These are phyloP conservation scores for Ophiosphaerella narmari DNA, from an alignment of 2,329 filamentous ascomycete species.

Conservation along the genomic window DNA sequence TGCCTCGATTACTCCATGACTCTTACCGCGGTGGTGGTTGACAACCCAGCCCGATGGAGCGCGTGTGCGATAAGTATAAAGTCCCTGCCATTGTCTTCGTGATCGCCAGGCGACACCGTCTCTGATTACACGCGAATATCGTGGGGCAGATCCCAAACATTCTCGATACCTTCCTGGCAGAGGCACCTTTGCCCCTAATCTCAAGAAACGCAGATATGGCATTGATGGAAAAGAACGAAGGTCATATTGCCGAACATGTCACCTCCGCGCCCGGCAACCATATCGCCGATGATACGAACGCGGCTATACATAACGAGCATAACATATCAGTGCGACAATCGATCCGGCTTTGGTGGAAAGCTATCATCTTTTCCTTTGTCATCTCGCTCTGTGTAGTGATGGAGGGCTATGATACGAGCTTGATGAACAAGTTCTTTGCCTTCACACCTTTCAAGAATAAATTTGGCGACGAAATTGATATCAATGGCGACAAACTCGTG, in stretches of 20 bases:
- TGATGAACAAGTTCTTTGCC: constrained; percentile 76
- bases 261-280: constrained; percentile 14
- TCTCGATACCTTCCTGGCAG: background rate
- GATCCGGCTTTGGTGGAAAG: constrained; percentile 80
- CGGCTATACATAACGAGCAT: constrained; percentile 48
- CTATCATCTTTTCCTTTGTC: constrained; percentile 77
- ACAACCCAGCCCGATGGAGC: too few relatives aligned
- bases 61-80: too few relatives aligned
- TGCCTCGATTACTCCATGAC: background rate
- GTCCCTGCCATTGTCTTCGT: too few relatives aligned
- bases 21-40: background rate
- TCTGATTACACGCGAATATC: too few relatives aligned
- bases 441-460: constrained; percentile 48
- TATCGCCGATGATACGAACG: constrained; percentile 19
- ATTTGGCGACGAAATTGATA: constrained; percentile 43
- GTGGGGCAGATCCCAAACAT: background rate
- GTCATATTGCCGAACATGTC: constrained; percentile 26
- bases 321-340: constrained; percentile 67
- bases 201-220: constrained; percentile 8
- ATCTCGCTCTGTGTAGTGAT: constrained; percentile 87
- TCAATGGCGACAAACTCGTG: constrained; percentile 44
- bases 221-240: constrained; percentile 20
- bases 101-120: too few relatives aligned
- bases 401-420: constrained; percentile 82
- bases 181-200: background rate